These are phyloP conservation scores for Umbelopsis sp. DNA, from an alignment of 192 early-diverging fungal species.

Conservation along the genomic window DNA sequence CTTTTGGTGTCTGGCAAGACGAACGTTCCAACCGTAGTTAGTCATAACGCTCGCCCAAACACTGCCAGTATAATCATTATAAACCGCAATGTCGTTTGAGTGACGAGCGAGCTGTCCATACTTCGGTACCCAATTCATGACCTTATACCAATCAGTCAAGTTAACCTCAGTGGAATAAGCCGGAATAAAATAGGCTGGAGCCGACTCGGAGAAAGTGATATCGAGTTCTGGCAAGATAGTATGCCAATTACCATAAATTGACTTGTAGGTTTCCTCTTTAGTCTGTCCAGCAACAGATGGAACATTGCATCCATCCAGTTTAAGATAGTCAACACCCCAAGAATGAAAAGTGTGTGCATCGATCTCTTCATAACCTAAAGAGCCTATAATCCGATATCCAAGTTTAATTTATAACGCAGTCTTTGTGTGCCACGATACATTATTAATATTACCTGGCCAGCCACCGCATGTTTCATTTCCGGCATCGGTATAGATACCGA, in stretches of 20 bases:
- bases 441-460: conserved; percentile 32
- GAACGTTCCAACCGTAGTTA: conserved; percentile 43
- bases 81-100: conserved; percentile 39
- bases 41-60: conserved; percentile 37
- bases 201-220: conserved; percentile 35
- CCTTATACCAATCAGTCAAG: conserved; percentile 42
- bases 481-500: conserved; percentile 48
- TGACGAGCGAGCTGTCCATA: conserved; percentile 43
- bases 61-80: conserved; percentile 26
- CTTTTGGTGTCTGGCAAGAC: conserved; percentile 39
- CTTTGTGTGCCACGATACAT: too few species aligned
- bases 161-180: conserved; percentile 20
- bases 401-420: too few species aligned
- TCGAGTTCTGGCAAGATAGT: background rate
- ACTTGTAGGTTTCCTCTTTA: background rate
- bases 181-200: conserved; percentile 39
- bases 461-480: conserved; percentile 52
- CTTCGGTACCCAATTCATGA: conserved; percentile 37
- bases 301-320: conserved; percentile 58
- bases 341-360: conserved; percentile 52
- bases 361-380: conserved; percentile 39
- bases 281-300: conserved; percentile 21
- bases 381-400: conserved; percentile 22
- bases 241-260: conserved; percentile 14
- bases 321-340: conserved; percentile 64